Evolutionary conservation across 106 monocot species (phyloP), one percentile per base, ranked within the genome.

Genomic region (Alisma plantagoaquatica): DNA sequence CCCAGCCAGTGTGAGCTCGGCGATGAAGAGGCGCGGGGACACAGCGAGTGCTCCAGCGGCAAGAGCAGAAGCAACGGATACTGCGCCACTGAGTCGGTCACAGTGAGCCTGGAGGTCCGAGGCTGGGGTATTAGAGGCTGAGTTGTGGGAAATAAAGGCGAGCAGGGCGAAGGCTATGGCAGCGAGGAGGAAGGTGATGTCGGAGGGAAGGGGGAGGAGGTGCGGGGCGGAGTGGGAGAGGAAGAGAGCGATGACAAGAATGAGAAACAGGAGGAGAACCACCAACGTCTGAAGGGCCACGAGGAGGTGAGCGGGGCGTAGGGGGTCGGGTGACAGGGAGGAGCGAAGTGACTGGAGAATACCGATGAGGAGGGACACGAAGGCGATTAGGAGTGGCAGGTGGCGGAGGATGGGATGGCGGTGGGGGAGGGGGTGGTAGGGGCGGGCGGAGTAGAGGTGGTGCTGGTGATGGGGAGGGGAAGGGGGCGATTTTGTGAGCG

Each of bases 1-100:
- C 19, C 23, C 49, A 16, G 87, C 66, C 20, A 92, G 73, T 49
- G 69, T 69, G n/a, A 83, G 17, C 59, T 92, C 79, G 33, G 78
- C 70, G 41, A 69, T 20, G 65, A 79, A 83, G 55, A 76, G 45
- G 30, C 57, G 25, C 27, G 86, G 82, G 23, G 19, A 47, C 45
- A 86, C 6, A 29, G 76, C 68, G 35, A 83, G 76, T 43, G 62
- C 20, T 26, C 77, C 46, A 23, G 64, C 23, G 28, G 43, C 10
- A 8, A 28, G 45, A 28, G 83, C 60, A 25, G 77, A 73, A 30
- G 53, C 23, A 31, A 54, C 55, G 29, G 73, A 67, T 47, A 83
- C 35, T 21, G 27, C 3, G 23, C 74, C 43, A 19, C 76, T 56
- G 50, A 77, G 16, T 24, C 68, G 28, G 22, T 47, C 52, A 33